Base-by-base conservation (phyloP, 2,329 filamentous ascomycete genomes). In the Colletotrichum australisinense region DNA sequence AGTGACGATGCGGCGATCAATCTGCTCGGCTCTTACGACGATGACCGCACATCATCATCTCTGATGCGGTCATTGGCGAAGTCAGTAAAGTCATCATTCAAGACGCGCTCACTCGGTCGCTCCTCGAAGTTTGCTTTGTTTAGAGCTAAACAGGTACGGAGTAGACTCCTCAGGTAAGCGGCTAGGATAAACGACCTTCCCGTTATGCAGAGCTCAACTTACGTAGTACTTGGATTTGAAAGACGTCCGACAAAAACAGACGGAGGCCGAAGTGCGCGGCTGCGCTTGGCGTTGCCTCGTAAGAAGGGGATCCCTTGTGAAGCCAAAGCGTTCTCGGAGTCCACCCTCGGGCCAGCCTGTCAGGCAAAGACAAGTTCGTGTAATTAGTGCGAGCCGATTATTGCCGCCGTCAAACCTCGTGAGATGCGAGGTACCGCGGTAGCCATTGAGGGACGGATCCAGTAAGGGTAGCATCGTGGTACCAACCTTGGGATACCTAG, bases 231-330 rank as follows among this genome's bases (percentile, higher is more conserved):
- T 11, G 30, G 8, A 28, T 28, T 28, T 28, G 26, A 28, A 28
- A 24, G 7, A 26, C 26, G 24, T 19, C 63, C 32, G 32, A 49
- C 14, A 57, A 46, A 35, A 46, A 22, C 38, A n/a, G 5, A 26
- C 66, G 32, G 66, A 65, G 66, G 42, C 70, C 46, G 55, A 65
- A n/a, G 12, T 46, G 55, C 30, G 58, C 59, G 42, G 19, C 42
- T n/a, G 42, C 22, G 8, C 42, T 52, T 49, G 28, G 30, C 59
- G n/a, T 22, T 69, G 56, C 46, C 30, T 59, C n/a, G 28, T 19
- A 55, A 53, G 65, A 32, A 64, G 56, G 60, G 70, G 35, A 12
- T 65, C 32, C 59, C 65, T 55, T 69, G 69, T 58, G 42, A 55
- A 49, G 53, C 22, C 6, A 53, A 38, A 35, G 38, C 19, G 22